These are phyloP conservation scores for Rhizodiscina lignyota DNA, from an alignment of 495 filamentous ascomycete species.

Conservation along the genomic window DNA sequence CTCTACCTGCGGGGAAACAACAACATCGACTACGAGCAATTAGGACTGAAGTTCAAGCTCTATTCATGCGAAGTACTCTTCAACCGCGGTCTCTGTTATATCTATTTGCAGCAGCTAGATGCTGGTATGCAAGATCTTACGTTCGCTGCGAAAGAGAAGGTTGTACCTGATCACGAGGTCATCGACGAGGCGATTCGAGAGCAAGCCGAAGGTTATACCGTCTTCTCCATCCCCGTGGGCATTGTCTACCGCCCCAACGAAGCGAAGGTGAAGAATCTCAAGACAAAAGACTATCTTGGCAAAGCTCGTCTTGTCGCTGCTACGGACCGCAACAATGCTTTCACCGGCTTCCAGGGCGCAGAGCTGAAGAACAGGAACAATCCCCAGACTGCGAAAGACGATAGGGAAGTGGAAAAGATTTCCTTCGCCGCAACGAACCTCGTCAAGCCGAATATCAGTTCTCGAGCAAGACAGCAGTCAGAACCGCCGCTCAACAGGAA, in stretches of 20 bases:
- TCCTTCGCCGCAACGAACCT: constrained; percentile 84
- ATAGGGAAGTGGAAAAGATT: constrained; percentile 59
- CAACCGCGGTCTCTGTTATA: constrained; percentile 94
- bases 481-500: constrained; percentile 75
- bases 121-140: constrained; percentile 80
- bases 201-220: constrained; percentile 91
- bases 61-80: constrained; percentile 97
- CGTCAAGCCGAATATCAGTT: constrained; percentile 65
- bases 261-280: constrained; percentile 95
- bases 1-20: constrained; percentile 91
- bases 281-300: constrained; percentile 91
- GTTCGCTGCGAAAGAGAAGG: constrained; percentile 91
- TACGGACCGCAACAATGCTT: constrained; percentile 60
- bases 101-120: constrained; percentile 83
- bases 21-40: constrained; percentile 94
- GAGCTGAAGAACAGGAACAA: constrained; percentile 48
- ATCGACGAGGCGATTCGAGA: constrained; percentile 94
- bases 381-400: constrained; percentile 37
- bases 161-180: constrained; percentile 86
- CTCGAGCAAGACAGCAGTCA: constrained; percentile 61
- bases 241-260: constrained; percentile 91
- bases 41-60: constrained; percentile 88
- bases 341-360: constrained; percentile 58
- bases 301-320: constrained; percentile 88
- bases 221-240: constrained; percentile 96